These are phyloP conservation scores for Dendrothele bispora DNA, from an alignment of 768 basidiomycete species.

Conservation along the genomic window DNA sequence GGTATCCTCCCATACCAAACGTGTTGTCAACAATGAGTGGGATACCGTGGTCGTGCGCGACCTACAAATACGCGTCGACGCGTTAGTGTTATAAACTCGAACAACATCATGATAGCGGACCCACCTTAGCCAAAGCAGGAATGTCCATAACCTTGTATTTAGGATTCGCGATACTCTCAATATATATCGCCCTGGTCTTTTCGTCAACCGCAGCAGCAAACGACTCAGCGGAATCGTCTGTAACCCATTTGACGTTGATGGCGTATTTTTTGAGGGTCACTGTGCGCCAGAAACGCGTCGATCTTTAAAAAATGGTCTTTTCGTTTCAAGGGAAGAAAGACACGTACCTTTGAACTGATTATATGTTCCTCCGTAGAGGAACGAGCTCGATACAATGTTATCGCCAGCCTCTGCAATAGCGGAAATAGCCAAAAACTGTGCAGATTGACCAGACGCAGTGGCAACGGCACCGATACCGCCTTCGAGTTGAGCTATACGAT, in stretches of 20 bases:
- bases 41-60: conserved; percentile 60
- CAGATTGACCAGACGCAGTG: conserved; percentile 58
- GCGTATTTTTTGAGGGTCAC: conserved; percentile 57
- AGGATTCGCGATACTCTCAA: conserved; percentile 66
- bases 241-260: conserved; percentile 55
- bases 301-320: background rate
- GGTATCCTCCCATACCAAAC: conserved; percentile 49
- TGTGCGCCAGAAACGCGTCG: conserved; percentile 15
- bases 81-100: background rate
- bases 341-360: conserved; percentile 60
- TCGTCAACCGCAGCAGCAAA: conserved; percentile 58
- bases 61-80: conserved; percentile 22
- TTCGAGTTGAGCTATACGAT: conserved; percentile 54
- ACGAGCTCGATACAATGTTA: conserved; percentile 62
- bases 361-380: conserved; percentile 64
- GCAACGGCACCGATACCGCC: conserved; percentile 53
- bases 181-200: conserved; percentile 57
- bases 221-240: conserved; percentile 41
- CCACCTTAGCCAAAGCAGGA: conserved; percentile 48
- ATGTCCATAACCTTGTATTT: conserved; percentile 57
- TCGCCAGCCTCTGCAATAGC: conserved; percentile 55
- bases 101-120: too few relatives aligned
- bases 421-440: conserved; percentile 59
- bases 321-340: background rate
- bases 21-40: conserved; percentile 70